Percentiles rank a stretch among this genome's conserved stretches.
Evolutionary conservation across 2,329 filamentous ascomycete species (phyloP).

Genomic region (Phyllosticta citriasiana): DNA sequence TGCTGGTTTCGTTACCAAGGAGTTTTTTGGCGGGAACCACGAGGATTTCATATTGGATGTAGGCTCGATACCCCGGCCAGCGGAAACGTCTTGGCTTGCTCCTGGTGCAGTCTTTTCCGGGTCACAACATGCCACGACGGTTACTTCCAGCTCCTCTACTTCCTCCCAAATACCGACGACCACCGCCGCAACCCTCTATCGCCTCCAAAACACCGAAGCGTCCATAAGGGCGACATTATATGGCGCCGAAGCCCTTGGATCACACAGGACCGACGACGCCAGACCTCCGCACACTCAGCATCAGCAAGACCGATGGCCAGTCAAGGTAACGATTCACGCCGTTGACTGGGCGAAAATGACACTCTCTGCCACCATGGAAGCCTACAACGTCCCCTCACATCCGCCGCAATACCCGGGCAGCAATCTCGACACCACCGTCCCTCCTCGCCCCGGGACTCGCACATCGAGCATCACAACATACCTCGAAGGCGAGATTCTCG

Average conservation of each 20-base stretch:
- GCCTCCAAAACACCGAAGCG: constrained; percentile 16
- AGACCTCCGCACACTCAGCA: constrained; percentile 15
- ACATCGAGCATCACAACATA: constrained; percentile 50
- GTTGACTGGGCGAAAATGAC: constrained; percentile 53
- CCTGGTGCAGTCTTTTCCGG: constrained; percentile 52
- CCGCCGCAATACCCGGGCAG: constrained; percentile 19
- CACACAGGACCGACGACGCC: constrained; percentile 16
- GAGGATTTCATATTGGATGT: constrained; percentile 51
- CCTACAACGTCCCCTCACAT: constrained; percentile 53
- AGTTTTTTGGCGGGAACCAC: constrained; percentile 42
- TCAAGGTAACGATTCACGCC: constrained; percentile 55
- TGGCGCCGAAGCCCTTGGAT: neutral
- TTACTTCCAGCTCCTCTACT: constrained; percentile 17
- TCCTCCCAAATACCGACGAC: constrained; percentile 12
- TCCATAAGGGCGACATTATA: constrained; percentile 14
- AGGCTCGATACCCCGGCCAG: constrained; percentile 39
- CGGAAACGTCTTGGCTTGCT: constrained; percentile 50
- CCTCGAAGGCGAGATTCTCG: constrained; percentile 59
- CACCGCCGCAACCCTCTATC: constrained; percentile 18
- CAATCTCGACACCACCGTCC: constrained; percentile 5
- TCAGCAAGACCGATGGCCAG: constrained; percentile 54
- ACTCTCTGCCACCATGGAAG: constrained; percentile 59
- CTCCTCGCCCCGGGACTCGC: constrained; percentile 17
- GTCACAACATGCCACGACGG: constrained; percentile 46
- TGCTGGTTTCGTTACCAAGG: constrained; percentile 42